These are phyloP conservation scores for Choricystis sp. DNA, from an alignment of 139 green algal species.

Conservation along the genomic window DNA sequence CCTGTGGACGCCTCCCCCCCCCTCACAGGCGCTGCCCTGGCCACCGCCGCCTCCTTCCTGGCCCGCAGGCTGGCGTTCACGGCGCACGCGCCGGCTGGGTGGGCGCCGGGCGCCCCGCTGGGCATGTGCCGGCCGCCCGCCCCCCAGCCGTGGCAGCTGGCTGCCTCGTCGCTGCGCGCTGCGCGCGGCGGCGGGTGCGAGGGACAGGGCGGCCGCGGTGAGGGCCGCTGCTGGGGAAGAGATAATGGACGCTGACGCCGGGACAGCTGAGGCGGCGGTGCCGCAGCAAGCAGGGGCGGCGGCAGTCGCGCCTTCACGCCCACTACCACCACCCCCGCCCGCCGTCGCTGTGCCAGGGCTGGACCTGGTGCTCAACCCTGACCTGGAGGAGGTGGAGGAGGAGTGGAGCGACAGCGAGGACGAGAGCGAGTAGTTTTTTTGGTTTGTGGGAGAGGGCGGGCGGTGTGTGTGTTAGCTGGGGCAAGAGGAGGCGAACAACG, in stretches of 20 bases:
- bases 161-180: neutral
- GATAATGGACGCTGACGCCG: too few species aligned
- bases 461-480: neutral
- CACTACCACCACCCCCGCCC: neutral
- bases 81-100: neutral
- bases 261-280: neutral
- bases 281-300: neutral
- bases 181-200: too few species aligned
- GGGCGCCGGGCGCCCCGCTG: too few species aligned
- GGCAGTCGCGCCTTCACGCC: neutral
- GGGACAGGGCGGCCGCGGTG: neutral
- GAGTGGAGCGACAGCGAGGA: neutral
- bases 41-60: too few species aligned
- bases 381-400: neutral
- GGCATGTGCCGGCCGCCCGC: too few species aligned
- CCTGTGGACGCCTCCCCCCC: too few species aligned
- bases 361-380: neutral
- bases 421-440: neutral
- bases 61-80: neutral
- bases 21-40: too few species aligned
- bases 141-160: neutral
- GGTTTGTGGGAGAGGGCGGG: too few species aligned
- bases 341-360: neutral
- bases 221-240: neutral
- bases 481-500: neutral